These are phyloP conservation scores for Alternaria brassicicola DNA, from an alignment of 2,329 filamentous ascomycete genomes.

Conservation along the genomic window DNA sequence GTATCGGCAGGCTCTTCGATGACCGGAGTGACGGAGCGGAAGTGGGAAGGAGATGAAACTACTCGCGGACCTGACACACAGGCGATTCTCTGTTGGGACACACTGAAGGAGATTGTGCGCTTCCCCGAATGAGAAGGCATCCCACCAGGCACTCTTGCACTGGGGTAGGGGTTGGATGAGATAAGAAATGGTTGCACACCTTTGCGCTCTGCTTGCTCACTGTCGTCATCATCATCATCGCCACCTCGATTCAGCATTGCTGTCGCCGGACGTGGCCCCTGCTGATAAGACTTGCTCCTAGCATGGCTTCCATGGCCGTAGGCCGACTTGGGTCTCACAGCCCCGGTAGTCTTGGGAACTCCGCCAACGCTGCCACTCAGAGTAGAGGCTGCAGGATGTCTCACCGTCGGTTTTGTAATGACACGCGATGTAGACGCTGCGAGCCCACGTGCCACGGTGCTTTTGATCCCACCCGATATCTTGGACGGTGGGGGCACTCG, in stretches of 20 bases:
- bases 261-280: constrained; percentile 48
- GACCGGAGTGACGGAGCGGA: constrained; percentile 30
- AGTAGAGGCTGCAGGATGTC: constrained; percentile 53
- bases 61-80: constrained; percentile 25
- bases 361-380: constrained; percentile 63
- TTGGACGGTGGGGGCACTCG: constrained; percentile 51
- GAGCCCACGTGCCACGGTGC: constrained; percentile 51
- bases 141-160: constrained; percentile 41
- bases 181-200: constrained; percentile 53
- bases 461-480: constrained; percentile 52
- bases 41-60: constrained; percentile 34
- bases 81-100: constrained; percentile 20
- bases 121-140: constrained; percentile 21
- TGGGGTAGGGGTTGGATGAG: constrained; percentile 42
- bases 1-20: constrained; percentile 39
- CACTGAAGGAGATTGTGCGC: constrained; percentile 26
- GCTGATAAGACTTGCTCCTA: constrained; percentile 55
- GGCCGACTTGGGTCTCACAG: constrained; percentile 56
- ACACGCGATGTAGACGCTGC: constrained; percentile 50
- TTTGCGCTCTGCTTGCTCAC: constrained; percentile 51
- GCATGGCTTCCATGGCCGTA: constrained; percentile 48
- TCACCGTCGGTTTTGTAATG: constrained; percentile 50
- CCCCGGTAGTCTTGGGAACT: constrained; percentile 54
- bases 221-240: constrained; percentile 51
- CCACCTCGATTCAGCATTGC: constrained; percentile 52